Conservation (phyloP, 805 yeast genomes). For the Starmerella sirachaensis region DNA sequence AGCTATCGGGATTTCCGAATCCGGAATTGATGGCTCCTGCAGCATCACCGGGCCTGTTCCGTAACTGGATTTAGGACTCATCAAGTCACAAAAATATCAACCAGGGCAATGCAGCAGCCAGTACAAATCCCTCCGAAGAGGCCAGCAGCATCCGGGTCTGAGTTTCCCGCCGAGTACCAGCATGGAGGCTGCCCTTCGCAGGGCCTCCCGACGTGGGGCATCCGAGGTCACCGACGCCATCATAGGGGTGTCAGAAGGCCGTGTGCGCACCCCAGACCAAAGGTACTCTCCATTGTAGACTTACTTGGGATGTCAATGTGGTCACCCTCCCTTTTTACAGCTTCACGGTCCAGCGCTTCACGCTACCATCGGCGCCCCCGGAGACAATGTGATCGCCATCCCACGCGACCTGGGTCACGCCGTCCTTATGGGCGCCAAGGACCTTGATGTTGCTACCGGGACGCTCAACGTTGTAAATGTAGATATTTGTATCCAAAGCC, state of each 20-base stretch:
- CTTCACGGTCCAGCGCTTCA: conserved; percentile 54
- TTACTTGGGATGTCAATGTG: too few relatives aligned
- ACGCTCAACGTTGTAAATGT: conserved; percentile 63
- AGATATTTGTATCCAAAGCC: conserved; percentile 72
- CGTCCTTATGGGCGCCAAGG: conserved; percentile 78
- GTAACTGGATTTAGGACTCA: too few relatives aligned
- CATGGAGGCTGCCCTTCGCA: too few relatives aligned
- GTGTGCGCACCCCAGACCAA: background rate
- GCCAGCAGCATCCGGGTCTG: too few relatives aligned
- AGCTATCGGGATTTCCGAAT: too few relatives aligned
- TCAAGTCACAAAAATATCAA: too few relatives aligned
- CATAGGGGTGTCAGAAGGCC: background rate
- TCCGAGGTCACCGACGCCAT: background rate
- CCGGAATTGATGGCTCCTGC: too few relatives aligned
- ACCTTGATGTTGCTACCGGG: conserved; percentile 68
- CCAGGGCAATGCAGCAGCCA: too few relatives aligned
- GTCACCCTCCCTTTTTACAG: too few relatives aligned
- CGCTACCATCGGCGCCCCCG: conserved; percentile 70
- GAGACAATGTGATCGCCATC: conserved; percentile 39
- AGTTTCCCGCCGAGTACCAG: too few relatives aligned
- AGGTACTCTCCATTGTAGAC: background rate
- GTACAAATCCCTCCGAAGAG: too few relatives aligned
- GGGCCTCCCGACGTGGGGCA: background rate
- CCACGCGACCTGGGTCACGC: conserved; percentile 72
- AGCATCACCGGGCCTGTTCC: too few relatives aligned